phyloP scores from a whole-genome alignment of 495 filamentous ascomycete species.

The Podospora sp. region DNA sequence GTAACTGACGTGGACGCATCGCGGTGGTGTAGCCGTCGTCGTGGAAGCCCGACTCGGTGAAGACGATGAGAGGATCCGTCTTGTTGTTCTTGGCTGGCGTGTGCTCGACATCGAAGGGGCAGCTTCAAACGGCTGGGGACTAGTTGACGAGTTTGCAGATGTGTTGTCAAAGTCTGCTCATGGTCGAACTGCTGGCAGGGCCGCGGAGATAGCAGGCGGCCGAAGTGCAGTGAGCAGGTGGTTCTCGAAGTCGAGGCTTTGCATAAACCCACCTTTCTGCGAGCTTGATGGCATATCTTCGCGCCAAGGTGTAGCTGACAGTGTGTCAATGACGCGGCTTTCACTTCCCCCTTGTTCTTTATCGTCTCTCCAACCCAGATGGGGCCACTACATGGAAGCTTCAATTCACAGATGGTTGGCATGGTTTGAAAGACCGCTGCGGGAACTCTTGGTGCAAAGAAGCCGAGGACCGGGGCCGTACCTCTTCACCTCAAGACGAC shows the following conservation, averaged over 20 bases:
- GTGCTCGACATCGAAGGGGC: not conserved
- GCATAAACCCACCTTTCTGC: too few relatives aligned
- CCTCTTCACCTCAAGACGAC: slow-evolving; percentile 57
- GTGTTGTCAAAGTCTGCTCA: not conserved
- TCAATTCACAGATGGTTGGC: not conserved
- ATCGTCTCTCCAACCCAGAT: too few relatives aligned
- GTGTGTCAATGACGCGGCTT: too few relatives aligned
- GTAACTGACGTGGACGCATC: not conserved
- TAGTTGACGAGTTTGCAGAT: not conserved
- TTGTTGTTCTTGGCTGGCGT: not conserved
- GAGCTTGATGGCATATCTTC: too few relatives aligned
- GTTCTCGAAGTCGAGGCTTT: not conserved
- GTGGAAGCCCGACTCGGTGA: not conserved
- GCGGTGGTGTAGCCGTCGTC: not conserved
- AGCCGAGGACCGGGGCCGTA: not conserved
- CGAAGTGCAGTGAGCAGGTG: not conserved
- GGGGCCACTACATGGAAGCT: too few relatives aligned
- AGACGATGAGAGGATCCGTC: not conserved
- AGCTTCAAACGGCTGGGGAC: not conserved
- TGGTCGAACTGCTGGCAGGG: not conserved
- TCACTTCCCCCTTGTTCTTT: too few relatives aligned
- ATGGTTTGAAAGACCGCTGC: not conserved
- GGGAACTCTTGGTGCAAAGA: not conserved
- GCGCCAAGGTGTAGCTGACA: too few relatives aligned
- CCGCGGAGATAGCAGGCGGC: not conserved